Evolutionary conservation across 139 green algal species (phyloP).

Genomic region (Coelastrella sp.): DNA sequence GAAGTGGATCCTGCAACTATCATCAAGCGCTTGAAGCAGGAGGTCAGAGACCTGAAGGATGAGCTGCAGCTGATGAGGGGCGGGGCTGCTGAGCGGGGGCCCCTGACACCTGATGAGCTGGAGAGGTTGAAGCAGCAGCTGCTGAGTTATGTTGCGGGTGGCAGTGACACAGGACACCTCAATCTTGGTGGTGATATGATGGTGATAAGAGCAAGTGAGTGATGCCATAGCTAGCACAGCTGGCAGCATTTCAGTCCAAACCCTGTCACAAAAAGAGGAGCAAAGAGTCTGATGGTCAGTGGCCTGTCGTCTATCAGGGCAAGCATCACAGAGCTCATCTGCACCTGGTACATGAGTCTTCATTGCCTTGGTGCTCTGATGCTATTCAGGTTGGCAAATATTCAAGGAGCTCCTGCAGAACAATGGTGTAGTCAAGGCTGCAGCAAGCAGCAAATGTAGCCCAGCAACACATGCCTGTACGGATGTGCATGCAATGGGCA

Average conservation of each 20-base stretch:
- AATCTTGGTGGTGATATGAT: conserved; percentile 76
- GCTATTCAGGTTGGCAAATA: conserved; percentile 36
- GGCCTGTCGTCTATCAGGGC: too few species aligned
- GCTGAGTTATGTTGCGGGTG: conserved; percentile 66
- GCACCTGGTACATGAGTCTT: too few species aligned
- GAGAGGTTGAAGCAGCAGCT: conserved; percentile 68
- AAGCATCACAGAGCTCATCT: too few species aligned
- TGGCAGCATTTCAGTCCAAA: too few species aligned
- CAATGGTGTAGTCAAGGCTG: neutral
- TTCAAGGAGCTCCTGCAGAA: conserved; percentile 40
- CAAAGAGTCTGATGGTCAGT: too few species aligned
- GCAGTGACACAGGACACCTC: neutral
- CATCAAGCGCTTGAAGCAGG: conserved; percentile 81
- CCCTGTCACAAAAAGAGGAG: too few species aligned
- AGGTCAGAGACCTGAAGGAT: conserved; percentile 81
- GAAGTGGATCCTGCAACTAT: conserved; percentile 86
- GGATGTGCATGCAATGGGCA: too few species aligned
- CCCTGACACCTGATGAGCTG: conserved; percentile 78
- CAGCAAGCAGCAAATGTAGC: too few species aligned
- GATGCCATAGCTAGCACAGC: too few species aligned
- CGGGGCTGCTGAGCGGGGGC: conserved; percentile 64
- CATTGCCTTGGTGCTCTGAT: too few species aligned
- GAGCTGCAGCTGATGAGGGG: conserved; percentile 79
- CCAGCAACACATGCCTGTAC: too few species aligned
- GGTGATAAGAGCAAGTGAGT: conserved; percentile 70